phyloP scores from a whole-genome alignment of 2,329 filamentous ascomycete genomes.

The Phyllosticta paracitricarpa region DNA sequence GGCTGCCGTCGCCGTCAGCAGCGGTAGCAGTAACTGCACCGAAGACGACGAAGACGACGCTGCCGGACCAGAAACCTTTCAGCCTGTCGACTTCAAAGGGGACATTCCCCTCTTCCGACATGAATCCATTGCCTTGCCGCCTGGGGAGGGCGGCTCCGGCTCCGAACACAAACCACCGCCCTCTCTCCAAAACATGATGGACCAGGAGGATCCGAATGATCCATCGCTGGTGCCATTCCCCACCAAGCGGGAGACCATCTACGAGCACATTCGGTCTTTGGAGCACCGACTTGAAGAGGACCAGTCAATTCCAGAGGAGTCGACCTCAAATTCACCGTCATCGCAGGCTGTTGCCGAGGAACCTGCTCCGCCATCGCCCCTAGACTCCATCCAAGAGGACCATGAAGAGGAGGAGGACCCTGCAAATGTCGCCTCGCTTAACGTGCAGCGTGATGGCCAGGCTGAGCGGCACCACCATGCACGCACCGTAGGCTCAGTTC shows the following conservation, averaged over 20 bases:
- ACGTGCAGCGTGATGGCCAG: neutral
- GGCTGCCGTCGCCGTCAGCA: constrained; percentile 10
- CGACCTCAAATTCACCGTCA: neutral
- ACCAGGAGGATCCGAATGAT: constrained; percentile 6
- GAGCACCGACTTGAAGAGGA: constrained; percentile 5
- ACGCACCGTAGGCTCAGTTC: neutral
- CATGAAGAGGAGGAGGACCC: constrained; percentile 2
- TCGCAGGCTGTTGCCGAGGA: neutral
- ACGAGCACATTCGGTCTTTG: constrained; percentile 19
- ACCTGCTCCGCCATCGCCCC: constrained; percentile 4
- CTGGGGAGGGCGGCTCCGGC: constrained; percentile 13
- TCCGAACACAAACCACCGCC: neutral
- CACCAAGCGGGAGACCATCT: constrained; percentile 23
- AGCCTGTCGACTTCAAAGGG: constrained; percentile 4
- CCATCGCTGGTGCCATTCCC: constrained; percentile 23
- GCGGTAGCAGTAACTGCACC: constrained; percentile 1
- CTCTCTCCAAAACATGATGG: constrained; percentile 7
- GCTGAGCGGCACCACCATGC: neutral
- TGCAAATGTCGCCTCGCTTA: neutral
- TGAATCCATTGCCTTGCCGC: constrained; percentile 21
- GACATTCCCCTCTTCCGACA: constrained; percentile 27
- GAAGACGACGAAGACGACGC: constrained; percentile 20
- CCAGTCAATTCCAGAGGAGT: neutral
- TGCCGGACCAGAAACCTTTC: constrained; percentile 6
- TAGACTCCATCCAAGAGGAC: constrained; percentile 5